Conservation (phyloP, 2,329 filamentous ascomycete genomes). For the Colletotrichum australisinense region DNA sequence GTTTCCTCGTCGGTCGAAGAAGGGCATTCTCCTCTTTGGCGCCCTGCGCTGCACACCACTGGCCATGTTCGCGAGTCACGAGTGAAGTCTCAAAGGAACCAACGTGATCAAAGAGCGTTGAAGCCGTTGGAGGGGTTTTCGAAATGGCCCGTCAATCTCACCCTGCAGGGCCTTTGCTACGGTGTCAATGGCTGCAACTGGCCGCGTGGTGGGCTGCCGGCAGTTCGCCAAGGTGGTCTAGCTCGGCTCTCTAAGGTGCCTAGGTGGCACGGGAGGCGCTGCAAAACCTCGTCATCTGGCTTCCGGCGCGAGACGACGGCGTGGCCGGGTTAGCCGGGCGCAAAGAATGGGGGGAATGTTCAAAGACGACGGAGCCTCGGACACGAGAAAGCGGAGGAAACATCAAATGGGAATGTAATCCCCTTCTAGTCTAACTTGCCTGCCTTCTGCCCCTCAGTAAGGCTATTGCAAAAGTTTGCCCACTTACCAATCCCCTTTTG, state of each 20-base stretch:
- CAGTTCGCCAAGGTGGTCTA: slow-evolving; percentile 25
- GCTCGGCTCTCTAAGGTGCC: neutral
- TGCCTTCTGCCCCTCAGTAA: neutral
- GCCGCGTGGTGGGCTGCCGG: slow-evolving; percentile 10
- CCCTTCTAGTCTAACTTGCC: neutral
- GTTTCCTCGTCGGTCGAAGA: neutral
- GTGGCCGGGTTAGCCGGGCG: neutral
- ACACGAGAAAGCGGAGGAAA: neutral
- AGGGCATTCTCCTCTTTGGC: neutral
- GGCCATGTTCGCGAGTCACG: neutral
- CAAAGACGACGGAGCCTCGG: too few relatives aligned
- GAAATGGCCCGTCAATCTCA: neutral
- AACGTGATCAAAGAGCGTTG: neutral
- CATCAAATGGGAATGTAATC: neutral
- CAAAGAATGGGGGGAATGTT: neutral
- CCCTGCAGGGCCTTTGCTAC: neutral
- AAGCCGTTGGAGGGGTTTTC: neutral
- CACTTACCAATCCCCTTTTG: neutral
- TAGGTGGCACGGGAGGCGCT: slow-evolving; percentile 11
- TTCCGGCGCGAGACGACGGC: neutral
- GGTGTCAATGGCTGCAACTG: slow-evolving; percentile 6
- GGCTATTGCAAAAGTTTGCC: neutral
- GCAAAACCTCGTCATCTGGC: neutral
- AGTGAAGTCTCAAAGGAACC: neutral
- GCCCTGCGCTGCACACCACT: neutral